Evolutionary conservation across 2,329 filamentous ascomycete genomes (phyloP), one percentile per base, ranked within the genome.

Genomic region (Leptographium procerum): DNA sequence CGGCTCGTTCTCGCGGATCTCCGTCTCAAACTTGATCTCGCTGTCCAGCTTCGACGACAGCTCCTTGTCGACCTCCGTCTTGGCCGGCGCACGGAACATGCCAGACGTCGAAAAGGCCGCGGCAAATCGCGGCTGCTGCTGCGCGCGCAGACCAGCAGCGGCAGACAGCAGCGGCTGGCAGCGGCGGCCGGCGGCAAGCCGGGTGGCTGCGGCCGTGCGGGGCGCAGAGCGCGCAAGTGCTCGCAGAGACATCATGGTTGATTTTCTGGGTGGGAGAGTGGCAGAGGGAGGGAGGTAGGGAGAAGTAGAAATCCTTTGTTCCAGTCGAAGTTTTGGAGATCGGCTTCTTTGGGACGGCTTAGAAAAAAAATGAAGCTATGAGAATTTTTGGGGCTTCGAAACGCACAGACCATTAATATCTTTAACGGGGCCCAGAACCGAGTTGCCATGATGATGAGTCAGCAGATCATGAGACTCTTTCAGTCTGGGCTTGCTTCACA

Each of bases 11-110:
- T 86, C 80, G 73, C 87, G 86, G 73, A 91, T 85, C 69, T 91
- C 86, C 67, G 84, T 83, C 80, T 97, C 94, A 69, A 95, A 85
- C 71, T 84, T 76, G 64, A 95, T 79, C 77, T 96, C 91, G 69
- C 84, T 86, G 64, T 89, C 83, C 55, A 99, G 83, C 82, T 97
- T 97, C 60, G 85, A 83, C 47, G 85, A 82, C 57, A 99, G 85
- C 75, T 96, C 90, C 64, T 86, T 79, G 68, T 95, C 89, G 62
- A 81, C 82, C 70, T 82, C 79, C 54, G 69, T 69, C 48, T 56
- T 57, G 22, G 51, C 36, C 4, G 69, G 66, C 5, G 74, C 71
- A 58, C 71, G 70, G 63, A 78, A 75, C 61, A 76, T 64, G 28
- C 70, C 62, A 2, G 75, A 73, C 22, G 77, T 77, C 31, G 79